phyloP scores from a whole-genome alignment of 768 basidiomycete genomes.

The Pulveroboletus frians region DNA sequence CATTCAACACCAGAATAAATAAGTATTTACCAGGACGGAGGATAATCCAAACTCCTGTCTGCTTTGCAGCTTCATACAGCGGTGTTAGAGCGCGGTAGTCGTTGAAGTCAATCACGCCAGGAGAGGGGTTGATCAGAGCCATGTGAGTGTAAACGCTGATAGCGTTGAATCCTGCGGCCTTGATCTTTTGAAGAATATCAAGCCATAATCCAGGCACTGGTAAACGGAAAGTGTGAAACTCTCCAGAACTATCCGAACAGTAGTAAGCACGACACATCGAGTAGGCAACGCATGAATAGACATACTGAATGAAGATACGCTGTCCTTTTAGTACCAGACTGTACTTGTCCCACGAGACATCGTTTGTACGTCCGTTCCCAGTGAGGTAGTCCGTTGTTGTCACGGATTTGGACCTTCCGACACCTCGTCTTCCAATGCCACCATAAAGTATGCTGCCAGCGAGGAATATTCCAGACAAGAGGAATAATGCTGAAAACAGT shows the following conservation, averaged over 20 bases:
- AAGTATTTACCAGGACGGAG: slow-evolving; percentile 62
- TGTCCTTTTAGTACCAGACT: slow-evolving; percentile 66
- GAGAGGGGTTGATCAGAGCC: slow-evolving; percentile 72
- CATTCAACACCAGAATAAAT: neutral
- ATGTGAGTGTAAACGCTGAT: slow-evolving; percentile 78
- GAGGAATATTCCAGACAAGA: slow-evolving; percentile 9
- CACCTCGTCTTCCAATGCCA: neutral
- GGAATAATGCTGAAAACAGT: slow-evolving; percentile 14
- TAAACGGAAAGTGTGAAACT: slow-evolving; percentile 79
- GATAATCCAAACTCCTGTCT: slow-evolving; percentile 72
- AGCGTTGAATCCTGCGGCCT: slow-evolving; percentile 75
- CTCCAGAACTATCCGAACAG: slow-evolving; percentile 56
- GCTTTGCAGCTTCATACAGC: slow-evolving; percentile 68
- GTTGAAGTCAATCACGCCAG: slow-evolving; percentile 66
- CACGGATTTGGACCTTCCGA: slow-evolving; percentile 2
- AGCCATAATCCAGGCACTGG: slow-evolving; percentile 78
- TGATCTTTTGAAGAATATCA: slow-evolving; percentile 76
- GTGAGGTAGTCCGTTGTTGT: slow-evolving; percentile 8
- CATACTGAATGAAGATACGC: slow-evolving; percentile 67
- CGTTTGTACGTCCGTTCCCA: slow-evolving; percentile 33
- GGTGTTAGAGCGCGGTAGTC: slow-evolving; percentile 65
- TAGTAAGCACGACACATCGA: neutral
- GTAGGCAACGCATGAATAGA: slow-evolving; percentile 11
- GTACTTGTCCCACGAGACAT: slow-evolving; percentile 61
- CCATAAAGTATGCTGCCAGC: neutral